phyloP scores from a whole-genome alignment of 73 alveolate genomes.

The Paramecium sonneborni region DNA sequence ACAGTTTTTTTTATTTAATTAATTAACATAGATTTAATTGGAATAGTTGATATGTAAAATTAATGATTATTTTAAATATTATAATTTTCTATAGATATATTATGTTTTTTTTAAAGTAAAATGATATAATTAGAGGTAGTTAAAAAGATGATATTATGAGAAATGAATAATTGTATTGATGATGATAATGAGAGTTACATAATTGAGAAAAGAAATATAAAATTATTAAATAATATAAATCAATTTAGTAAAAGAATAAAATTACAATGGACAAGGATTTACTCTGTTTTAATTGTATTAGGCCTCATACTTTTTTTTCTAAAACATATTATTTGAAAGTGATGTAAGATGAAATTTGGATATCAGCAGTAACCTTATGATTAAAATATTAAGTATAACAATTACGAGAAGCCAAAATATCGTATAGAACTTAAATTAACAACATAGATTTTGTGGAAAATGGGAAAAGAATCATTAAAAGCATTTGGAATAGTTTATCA shows the following conservation, averaged over 20 bases:
- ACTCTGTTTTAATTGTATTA: neutral
- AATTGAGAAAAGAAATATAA: neutral
- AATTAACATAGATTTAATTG: neutral
- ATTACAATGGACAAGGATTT: neutral
- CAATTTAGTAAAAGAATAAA: neutral
- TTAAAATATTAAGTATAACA: neutral
- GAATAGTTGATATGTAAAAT: neutral
- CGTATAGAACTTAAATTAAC: neutral
- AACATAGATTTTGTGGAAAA: conserved; percentile 25
- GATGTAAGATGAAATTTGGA: neutral
- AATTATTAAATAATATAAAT: conserved; percentile 13
- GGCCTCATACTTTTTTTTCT: conserved; percentile 52
- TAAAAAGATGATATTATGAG: no score
- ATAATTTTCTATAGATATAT: no score
- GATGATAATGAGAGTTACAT: neutral
- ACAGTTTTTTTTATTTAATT: neutral
- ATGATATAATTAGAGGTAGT: no score
- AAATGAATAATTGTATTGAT: neutral
- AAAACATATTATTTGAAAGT: conserved; percentile 17
- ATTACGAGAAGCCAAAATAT: conserved; percentile 9
- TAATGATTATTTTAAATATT: no score
- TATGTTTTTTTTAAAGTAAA: no score
- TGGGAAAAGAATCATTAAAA: neutral
- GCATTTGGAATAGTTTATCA: conserved; percentile 45
- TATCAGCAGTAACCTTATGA: conserved; percentile 31